Conservation (phyloP, 2,329 filamentous ascomycete species). For the Penicillium sp. region DNA sequence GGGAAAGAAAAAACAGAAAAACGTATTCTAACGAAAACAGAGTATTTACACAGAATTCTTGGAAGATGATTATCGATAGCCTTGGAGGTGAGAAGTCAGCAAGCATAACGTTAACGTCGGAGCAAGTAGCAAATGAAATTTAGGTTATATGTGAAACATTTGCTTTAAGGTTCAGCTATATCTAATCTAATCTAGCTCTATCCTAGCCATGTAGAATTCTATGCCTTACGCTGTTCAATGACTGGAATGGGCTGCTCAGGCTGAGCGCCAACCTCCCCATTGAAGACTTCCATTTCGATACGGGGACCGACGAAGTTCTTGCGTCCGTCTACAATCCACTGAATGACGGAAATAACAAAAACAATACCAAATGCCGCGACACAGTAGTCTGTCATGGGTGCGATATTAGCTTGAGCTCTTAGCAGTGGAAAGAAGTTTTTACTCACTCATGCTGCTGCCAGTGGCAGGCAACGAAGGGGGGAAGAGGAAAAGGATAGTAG, state of each 20-base stretch:
- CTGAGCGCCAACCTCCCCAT: slow-evolving; percentile 22
- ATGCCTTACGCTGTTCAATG: slow-evolving; percentile 18
- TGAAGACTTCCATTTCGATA: slow-evolving; percentile 42
- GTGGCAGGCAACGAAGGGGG: slow-evolving; percentile 66
- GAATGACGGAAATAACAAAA: slow-evolving; percentile 55
- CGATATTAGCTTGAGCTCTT: slow-evolving; percentile 2
- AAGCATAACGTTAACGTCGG: no score
- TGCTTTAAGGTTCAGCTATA: not conserved
- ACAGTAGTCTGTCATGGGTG: slow-evolving; percentile 38
- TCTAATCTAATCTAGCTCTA: not conserved
- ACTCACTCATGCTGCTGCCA: slow-evolving; percentile 66
- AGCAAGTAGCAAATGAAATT: no score
- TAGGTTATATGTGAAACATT: not conserved
- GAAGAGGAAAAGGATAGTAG: slow-evolving; percentile 73
- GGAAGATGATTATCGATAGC: no score
- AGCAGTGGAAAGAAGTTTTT: not conserved
- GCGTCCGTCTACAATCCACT: slow-evolving; percentile 61
- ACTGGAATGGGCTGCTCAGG: slow-evolving; percentile 20
- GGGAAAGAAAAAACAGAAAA: no score
- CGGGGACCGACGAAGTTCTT: slow-evolving; percentile 60
- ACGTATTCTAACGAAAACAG: no score
- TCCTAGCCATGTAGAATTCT: not conserved
- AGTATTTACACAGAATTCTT: no score
- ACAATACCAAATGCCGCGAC: slow-evolving; percentile 59
- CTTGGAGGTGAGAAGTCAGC: no score